Evolutionary conservation across 2,329 filamentous ascomycete genomes (phyloP).

Genomic region (Colletotrichum musicola): DNA sequence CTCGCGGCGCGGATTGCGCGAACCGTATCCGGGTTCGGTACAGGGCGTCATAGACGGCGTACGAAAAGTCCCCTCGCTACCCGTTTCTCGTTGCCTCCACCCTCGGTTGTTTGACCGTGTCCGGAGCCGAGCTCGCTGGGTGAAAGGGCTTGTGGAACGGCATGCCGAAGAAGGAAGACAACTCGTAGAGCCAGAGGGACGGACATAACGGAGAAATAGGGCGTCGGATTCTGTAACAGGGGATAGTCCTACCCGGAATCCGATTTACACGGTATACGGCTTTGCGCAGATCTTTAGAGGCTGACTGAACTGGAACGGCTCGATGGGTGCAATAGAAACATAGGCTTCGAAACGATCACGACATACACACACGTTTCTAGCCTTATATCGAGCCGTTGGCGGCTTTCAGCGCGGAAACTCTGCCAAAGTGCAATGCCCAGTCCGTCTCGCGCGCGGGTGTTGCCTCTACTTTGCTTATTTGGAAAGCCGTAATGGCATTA

Average conservation of each 20-base stretch:
- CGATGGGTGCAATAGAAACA: not conserved
- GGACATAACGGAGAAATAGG: not conserved
- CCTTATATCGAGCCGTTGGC: constrained; percentile 4
- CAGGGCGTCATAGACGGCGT: constrained; percentile 58
- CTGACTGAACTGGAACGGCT: not conserved
- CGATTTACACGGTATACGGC: not conserved
- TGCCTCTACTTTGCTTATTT: too few species aligned
- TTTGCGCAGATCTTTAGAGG: not conserved
- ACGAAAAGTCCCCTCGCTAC: constrained; percentile 61
- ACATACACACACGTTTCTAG: not conserved
- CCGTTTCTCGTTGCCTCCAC: constrained; percentile 61
- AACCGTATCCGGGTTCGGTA: constrained; percentile 39
- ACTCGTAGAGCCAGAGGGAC: not conserved
- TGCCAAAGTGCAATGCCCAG: not conserved
- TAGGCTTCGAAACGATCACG: not conserved
- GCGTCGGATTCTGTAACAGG: not conserved
- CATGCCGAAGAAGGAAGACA: not conserved
- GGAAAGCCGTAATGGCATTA: not conserved
- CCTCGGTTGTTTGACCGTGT: constrained; percentile 10
- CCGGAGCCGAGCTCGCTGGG: constrained; percentile 33
- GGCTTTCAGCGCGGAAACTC: not conserved
- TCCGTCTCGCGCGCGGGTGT: not conserved
- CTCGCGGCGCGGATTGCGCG: constrained; percentile 10
- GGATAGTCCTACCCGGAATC: not conserved
- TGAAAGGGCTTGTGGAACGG: constrained; percentile 33